Base-by-base conservation (phyloP, 441 rosid species). In the Croton laevigatus region DNA sequence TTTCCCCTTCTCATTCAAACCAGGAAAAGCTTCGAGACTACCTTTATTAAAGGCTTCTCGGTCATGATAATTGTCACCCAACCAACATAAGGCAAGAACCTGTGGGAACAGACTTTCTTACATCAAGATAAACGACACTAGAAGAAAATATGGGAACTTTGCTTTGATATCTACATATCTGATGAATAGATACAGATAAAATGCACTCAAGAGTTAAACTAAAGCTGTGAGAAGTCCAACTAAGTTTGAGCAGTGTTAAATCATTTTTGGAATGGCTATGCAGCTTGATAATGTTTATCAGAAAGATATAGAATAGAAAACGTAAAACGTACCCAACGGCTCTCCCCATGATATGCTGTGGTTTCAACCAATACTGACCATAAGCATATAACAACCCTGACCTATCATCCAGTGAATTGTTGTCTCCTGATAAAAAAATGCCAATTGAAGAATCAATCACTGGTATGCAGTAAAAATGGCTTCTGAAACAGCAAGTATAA, bases 11-110 rank as follows among this genome's bases (percentile, higher is more conserved):
- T 27, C 4, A 1, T 4, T 10, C 5, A 10, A 51, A 53, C 20
- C 59, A 36, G 19, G 20, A 20, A 38, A 52, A 19, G 38, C 55
- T 4, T 45, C 1, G 27, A 40, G 8, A 17, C 32, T 62, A 88
- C 93, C 93, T 89, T 85, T 76, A 87, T 76, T 12, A 87, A 61
- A 8, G 94, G 89, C 74, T 83, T 84, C 11, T 89, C 89, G 0
- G 90, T 83, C 91, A 83, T 85, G 57, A 85, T 48, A 61, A 89
- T 89, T 10, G 91, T 89, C 57, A 76, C 76, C 85, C 85, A 87
- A 38, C 91, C 90, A 7, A 77, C 78, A 13, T 89, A 84, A 19
- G 89, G 91, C 61, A 87, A 65, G 79, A 82, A 78, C 82, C 90
- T 88, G 86, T 62, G 51, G 19, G 42, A 48, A 52, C 13, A 51